phyloP scores from a whole-genome alignment of 2,329 filamentous ascomycete genomes.

The Hypomyces perniciosus region DNA sequence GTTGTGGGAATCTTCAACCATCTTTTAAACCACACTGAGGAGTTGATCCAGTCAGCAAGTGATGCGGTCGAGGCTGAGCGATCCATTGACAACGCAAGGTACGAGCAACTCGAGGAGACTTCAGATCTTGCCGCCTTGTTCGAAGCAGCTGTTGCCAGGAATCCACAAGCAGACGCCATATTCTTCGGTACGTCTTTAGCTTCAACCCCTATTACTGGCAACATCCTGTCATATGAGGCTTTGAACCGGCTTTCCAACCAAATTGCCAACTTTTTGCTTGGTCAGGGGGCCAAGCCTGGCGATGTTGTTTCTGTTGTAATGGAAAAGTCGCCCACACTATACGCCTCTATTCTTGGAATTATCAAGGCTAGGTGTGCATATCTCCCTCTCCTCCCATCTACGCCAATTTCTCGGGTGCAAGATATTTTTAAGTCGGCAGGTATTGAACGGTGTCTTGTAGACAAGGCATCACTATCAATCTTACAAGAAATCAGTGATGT shows the following conservation, averaged over 20 bases:
- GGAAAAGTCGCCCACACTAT: slow-evolving; percentile 69
- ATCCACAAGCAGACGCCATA: slow-evolving; percentile 55
- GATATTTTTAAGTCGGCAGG: slow-evolving; percentile 58
- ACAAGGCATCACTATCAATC: slow-evolving; percentile 21
- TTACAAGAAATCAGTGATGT: slow-evolving; percentile 15
- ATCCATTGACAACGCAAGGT: slow-evolving; percentile 44
- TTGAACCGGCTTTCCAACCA: slow-evolving; percentile 60
- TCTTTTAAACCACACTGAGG: slow-evolving; percentile 23
- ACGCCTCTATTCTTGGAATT: slow-evolving; percentile 66
- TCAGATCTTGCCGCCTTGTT: slow-evolving; percentile 48
- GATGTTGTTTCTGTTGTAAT: slow-evolving; percentile 67
- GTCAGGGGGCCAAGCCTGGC: slow-evolving; percentile 41
- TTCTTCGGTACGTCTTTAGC: slow-evolving; percentile 48
- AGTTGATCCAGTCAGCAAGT: slow-evolving; percentile 12
- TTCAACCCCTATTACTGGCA: slow-evolving; percentile 25
- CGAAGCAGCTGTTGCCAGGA: slow-evolving; percentile 41
- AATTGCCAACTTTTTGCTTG: slow-evolving; percentile 50
- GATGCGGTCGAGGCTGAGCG: slow-evolving; percentile 27
- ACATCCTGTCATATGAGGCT: slow-evolving; percentile 53
- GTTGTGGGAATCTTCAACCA: slow-evolving; percentile 45
- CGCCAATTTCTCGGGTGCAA: slow-evolving; percentile 54
- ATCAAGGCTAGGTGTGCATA: slow-evolving; percentile 73
- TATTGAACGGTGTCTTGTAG: slow-evolving; percentile 40
- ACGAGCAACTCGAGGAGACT: slow-evolving; percentile 26
- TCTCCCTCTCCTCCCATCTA: slow-evolving; percentile 70